Percentiles rank a stretch among this genome's conserved stretches.
phyloP scores from a whole-genome alignment of 1,139 yeast genomes.

The Candida anutae region DNA sequence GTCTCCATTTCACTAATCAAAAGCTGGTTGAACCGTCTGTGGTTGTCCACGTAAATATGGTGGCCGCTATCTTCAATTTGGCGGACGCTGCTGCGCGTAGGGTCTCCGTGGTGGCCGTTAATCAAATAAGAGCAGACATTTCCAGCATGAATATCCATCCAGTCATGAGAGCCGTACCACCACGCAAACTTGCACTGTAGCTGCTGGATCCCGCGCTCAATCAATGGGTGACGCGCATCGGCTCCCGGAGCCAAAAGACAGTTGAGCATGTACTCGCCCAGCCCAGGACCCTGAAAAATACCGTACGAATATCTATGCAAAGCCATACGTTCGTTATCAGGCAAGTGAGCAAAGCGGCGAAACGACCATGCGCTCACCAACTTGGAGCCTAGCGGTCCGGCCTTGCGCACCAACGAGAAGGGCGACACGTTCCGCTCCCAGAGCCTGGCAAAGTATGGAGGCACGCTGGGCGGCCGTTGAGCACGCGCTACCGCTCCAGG shows the following conservation, averaged over 20 bases:
- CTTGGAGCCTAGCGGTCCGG: conserved; percentile 63
- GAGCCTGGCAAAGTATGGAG: conserved; percentile 53
- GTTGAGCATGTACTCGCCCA: conserved; percentile 71
- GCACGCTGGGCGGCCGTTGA: conserved; percentile 38
- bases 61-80: conserved; percentile 57
- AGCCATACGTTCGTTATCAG: conserved; percentile 25
- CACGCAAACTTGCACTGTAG: conserved; percentile 49
- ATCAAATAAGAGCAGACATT: conserved; percentile 30
- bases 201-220: conserved; percentile 40
- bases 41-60: conserved; percentile 62
- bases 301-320: conserved; percentile 64
- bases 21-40: conserved; percentile 40
- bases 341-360: conserved; percentile 51
- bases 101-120: conserved; percentile 16
- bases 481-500: conserved; percentile 59
- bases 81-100: conserved; percentile 29
- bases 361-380: conserved; percentile 74
- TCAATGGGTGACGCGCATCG: conserved; percentile 56
- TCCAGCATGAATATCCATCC: conserved; percentile 69
- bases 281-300: conserved; percentile 63
- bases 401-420: conserved; percentile 52
- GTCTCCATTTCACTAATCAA: conserved; percentile 37
- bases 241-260: conserved; percentile 70
- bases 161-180: conserved; percentile 70
- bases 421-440: conserved; percentile 75